Conservation (phyloP, 257 asterid genomes). For the Cruciata laevipes region DNA sequence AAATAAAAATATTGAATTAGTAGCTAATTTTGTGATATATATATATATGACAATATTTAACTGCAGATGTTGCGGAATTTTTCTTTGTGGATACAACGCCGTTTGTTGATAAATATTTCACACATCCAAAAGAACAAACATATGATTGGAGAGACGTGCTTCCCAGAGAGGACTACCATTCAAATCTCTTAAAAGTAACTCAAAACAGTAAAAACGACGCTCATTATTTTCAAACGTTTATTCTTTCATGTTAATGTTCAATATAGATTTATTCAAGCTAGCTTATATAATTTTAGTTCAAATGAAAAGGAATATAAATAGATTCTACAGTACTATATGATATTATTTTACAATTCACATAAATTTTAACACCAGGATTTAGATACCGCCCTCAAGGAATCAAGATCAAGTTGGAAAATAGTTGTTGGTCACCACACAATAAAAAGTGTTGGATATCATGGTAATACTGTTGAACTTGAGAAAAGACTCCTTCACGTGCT, state of each 20-base stretch:
- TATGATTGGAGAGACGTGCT: slow-evolving; percentile 53
- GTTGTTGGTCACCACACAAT: slow-evolving; percentile 79
- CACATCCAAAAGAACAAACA: slow-evolving; percentile 29
- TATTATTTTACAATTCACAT: neutral
- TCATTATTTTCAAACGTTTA: too few species aligned
- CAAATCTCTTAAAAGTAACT: slow-evolving; percentile 33
- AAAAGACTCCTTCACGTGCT: slow-evolving; percentile 59
- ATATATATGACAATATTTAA: too few species aligned
- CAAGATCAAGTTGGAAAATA: slow-evolving; percentile 60
- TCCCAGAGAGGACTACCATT: slow-evolving; percentile 34
- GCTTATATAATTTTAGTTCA: too few species aligned
- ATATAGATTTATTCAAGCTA: too few species aligned
- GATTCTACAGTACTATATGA: too few species aligned
- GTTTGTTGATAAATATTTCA: slow-evolving; percentile 44
- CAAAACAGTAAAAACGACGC: too few species aligned
- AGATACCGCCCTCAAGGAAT: slow-evolving; percentile 33
- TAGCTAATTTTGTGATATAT: neutral
- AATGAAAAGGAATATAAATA: too few species aligned
- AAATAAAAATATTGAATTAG: neutral
- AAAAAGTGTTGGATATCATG: slow-evolving; percentile 73
- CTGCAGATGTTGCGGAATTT: slow-evolving; percentile 53
- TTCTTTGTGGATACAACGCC: slow-evolving; percentile 68
- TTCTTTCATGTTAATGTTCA: too few species aligned
- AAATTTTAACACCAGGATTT: slow-evolving; percentile 29
- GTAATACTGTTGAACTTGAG: slow-evolving; percentile 49